These are phyloP conservation scores for Pseudocercospora eumusae DNA, from an alignment of 2,329 filamentous ascomycete species.

Conservation along the genomic window DNA sequence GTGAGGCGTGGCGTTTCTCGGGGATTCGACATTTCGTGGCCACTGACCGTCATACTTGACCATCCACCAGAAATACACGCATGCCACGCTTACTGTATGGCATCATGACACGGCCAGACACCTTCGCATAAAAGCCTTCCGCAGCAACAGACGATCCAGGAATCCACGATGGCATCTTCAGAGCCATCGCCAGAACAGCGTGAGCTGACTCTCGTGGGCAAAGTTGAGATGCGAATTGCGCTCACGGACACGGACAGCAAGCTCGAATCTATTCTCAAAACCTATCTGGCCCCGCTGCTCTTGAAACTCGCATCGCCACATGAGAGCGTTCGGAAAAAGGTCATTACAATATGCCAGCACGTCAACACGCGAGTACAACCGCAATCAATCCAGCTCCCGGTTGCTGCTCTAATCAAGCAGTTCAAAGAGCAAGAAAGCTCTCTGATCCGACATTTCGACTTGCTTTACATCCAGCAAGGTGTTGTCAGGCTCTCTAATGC, in stretches of 20 bases:
- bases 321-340: conserved; percentile 76
- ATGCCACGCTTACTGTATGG: not conserved
- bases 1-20: conserved; percentile 4
- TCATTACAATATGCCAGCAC: conserved; percentile 71
- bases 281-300: conserved; percentile 77
- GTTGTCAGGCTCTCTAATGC: conserved; percentile 60
- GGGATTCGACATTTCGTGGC: not conserved
- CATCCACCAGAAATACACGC: too few species aligned
- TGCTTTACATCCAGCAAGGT: conserved; percentile 87
- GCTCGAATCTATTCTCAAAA: conserved; percentile 73
- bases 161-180: conserved; percentile 12
- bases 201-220: conserved; percentile 80
- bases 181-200: conserved; percentile 56
- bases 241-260: conserved; percentile 82
- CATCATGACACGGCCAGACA: conserved; percentile 14
- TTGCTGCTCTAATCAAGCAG: conserved; percentile 80
- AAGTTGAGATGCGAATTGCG: conserved; percentile 80
- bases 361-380: conserved; percentile 65
- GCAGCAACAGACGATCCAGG: not conserved
- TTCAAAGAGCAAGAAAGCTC: conserved; percentile 76
- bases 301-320: conserved; percentile 84
- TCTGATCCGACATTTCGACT: conserved; percentile 82
- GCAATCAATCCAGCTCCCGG: conserved; percentile 72
- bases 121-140: conserved; percentile 1
- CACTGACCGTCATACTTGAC: too few species aligned